Conservation (phyloP, 2,329 filamentous ascomycete species). For the Paramyrothecium sp. region DNA sequence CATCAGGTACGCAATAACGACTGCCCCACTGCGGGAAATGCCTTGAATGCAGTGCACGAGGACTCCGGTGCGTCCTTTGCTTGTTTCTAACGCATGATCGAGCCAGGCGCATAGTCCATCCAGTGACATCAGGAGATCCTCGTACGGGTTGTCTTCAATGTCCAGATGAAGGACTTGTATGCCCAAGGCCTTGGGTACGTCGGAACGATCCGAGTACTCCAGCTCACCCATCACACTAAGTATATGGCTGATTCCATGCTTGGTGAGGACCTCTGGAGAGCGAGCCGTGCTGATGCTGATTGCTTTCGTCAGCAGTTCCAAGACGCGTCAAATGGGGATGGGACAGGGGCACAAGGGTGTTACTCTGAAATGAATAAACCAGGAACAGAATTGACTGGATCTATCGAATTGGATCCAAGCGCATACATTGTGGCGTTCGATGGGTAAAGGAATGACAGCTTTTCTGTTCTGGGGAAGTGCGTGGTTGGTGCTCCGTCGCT, state of each 20-base stretch:
- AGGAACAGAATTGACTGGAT: not conserved
- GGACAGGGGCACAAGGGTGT: not conserved
- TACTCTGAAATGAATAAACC: not conserved
- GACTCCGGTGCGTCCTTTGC: not conserved
- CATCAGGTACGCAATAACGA: not conserved
- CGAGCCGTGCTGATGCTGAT: not conserved
- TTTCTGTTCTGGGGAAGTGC: not conserved
- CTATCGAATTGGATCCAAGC: not conserved
- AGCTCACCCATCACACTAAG: not conserved
- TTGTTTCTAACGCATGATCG: not conserved
- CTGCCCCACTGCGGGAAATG: not conserved
- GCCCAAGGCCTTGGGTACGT: not conserved
- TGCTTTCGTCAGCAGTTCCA: not conserved
- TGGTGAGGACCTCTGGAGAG: not conserved
- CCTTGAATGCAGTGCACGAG: not conserved
- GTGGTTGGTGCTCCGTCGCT: not conserved
- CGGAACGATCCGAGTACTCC: not conserved
- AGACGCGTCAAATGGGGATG: not conserved
- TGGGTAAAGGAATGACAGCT: not conserved
- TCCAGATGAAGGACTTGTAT: not conserved
- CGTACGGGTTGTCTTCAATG: slow-evolving; percentile 1
- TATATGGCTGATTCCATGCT: not conserved
- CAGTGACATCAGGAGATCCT: not conserved
- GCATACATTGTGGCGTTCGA: not conserved
- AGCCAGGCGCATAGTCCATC: not conserved